phyloP scores from a whole-genome alignment of 768 basidiomycete genomes.

The Glaciozyma martinii region DNA sequence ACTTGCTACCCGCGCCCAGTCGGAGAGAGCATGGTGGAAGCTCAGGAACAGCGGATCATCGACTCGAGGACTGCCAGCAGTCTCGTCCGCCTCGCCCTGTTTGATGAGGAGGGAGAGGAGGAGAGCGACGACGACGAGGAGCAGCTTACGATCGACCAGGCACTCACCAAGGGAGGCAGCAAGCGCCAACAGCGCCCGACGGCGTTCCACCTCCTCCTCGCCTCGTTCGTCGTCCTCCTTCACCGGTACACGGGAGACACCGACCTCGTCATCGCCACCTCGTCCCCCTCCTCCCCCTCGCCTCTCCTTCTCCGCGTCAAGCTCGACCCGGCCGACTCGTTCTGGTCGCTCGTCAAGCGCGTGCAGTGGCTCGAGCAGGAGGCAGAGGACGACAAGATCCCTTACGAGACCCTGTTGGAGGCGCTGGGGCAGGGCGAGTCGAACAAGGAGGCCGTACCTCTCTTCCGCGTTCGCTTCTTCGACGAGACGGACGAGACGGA shows the following conservation, averaged over 20 bases:
- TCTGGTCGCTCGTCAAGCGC: conserved; percentile 76
- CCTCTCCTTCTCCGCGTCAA: conserved; percentile 76
- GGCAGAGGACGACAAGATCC: conserved; percentile 68
- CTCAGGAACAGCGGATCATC: conserved; percentile 62
- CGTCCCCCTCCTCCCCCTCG: conserved; percentile 59
- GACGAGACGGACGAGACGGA: conserved; percentile 74
- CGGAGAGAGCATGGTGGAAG: conserved; percentile 70
- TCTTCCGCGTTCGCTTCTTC: conserved; percentile 95
- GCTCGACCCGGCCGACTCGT: conserved; percentile 75
- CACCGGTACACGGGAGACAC: conserved; percentile 94
- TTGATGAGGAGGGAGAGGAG: conserved; percentile 51
- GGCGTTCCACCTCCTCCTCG: conserved; percentile 79
- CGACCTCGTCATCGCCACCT: conserved; percentile 83
- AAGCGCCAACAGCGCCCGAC: conserved; percentile 47
- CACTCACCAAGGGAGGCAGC: neutral
- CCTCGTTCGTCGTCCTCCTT: conserved; percentile 83
- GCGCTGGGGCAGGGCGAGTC: conserved; percentile 45
- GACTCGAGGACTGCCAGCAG: conserved; percentile 55
- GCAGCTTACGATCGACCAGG: conserved; percentile 36
- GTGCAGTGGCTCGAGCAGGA: conserved; percentile 76
- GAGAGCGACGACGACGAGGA: conserved; percentile 47
- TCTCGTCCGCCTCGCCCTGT: conserved; percentile 64
- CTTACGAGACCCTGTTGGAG: conserved; percentile 65
- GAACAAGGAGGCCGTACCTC: conserved; percentile 44
- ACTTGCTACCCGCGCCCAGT: conserved; percentile 88